A percentile compares a stretch with the other conserved stretches of the same genome.
Evolutionary conservation across 2,329 filamentous ascomycete species (phyloP).

Genomic region (Conoideocrella luteorostrata): DNA sequence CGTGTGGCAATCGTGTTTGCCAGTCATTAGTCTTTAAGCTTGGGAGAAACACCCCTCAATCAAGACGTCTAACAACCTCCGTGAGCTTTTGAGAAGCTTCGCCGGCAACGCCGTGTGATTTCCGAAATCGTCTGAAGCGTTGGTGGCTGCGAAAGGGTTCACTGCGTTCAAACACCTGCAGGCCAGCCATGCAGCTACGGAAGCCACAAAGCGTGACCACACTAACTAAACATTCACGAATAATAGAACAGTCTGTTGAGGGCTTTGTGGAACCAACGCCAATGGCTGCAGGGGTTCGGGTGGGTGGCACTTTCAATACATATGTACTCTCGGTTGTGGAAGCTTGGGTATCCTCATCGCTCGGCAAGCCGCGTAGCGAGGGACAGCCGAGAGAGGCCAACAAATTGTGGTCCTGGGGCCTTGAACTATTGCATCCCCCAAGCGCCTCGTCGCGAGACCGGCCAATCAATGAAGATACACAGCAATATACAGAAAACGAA

Average conservation of each 20-base stretch:
- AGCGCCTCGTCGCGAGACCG: constrained; percentile 9
- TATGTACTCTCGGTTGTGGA: too few relatives aligned
- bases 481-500: background rate
- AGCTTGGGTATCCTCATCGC: too few relatives aligned
- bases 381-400: too few relatives aligned
- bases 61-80: too few relatives aligned
- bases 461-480: constrained; percentile 3
- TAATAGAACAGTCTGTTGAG: background rate
- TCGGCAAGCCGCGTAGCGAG: too few relatives aligned
- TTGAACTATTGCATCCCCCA: constrained; percentile 1
- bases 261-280: constrained; percentile 1
- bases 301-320: background rate
- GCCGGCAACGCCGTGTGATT: constrained; percentile 1
- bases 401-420: too few relatives aligned
- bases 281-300: constrained; percentile 1
- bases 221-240: constrained; percentile 1
- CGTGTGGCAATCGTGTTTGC: too few relatives aligned
- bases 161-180: constrained; percentile 2
- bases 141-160: constrained; percentile 5
- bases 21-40: too few relatives aligned
- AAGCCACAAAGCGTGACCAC: constrained; percentile 5
- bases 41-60: too few relatives aligned
- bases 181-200: constrained; percentile 4
- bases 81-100: background rate
- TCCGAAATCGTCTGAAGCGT: background rate